Percentiles rank a stretch among this genome's conserved stretches.
These are phyloP conservation scores for Xylaria sp. DNA, from an alignment of 2,329 filamentous ascomycete genomes.

Conservation along the genomic window DNA sequence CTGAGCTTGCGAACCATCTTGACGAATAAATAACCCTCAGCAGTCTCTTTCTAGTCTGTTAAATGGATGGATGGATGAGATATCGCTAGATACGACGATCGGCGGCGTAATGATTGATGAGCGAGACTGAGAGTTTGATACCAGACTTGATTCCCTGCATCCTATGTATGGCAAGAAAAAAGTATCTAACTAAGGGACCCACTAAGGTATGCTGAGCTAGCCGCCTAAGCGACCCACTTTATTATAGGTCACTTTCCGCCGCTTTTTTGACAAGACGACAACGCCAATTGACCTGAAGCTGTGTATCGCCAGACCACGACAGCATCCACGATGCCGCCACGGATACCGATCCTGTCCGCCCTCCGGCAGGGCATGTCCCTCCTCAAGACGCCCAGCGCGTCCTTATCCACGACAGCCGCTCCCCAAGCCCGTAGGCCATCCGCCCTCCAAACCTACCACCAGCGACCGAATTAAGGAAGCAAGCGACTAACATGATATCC, in stretches of 20 bases:
- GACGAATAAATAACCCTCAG: conserved; percentile 19
- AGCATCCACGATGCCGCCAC: conserved; percentile 54
- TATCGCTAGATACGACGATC: neutral
- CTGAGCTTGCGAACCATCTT: conserved; percentile 96
- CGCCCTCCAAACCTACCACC: neutral
- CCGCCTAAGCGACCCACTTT: conserved; percentile 8
- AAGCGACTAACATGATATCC: conserved; percentile 4
- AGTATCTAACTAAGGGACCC: conserved; percentile 9
- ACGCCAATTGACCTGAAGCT: conserved; percentile 8
- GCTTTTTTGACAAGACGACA: conserved; percentile 18
- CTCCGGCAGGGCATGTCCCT: conserved; percentile 42
- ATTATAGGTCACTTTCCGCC: conserved; percentile 13
- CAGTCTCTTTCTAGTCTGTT: neutral
- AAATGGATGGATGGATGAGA: no score
- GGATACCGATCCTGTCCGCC: conserved; percentile 49
- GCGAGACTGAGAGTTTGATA: conserved; percentile 11
- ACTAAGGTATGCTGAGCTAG: neutral
- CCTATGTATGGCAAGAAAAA: conserved; percentile 26
- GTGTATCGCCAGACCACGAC: conserved; percentile 11
- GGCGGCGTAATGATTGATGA: neutral
- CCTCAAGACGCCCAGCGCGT: conserved; percentile 40
- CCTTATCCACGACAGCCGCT: conserved; percentile 43
- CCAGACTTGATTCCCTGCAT: neutral
- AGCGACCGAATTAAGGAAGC: neutral
- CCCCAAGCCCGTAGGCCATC: conserved; percentile 42